phyloP scores from a whole-genome alignment of 352 stramenopile genomes.

The Phytophthora aleatoria region DNA sequence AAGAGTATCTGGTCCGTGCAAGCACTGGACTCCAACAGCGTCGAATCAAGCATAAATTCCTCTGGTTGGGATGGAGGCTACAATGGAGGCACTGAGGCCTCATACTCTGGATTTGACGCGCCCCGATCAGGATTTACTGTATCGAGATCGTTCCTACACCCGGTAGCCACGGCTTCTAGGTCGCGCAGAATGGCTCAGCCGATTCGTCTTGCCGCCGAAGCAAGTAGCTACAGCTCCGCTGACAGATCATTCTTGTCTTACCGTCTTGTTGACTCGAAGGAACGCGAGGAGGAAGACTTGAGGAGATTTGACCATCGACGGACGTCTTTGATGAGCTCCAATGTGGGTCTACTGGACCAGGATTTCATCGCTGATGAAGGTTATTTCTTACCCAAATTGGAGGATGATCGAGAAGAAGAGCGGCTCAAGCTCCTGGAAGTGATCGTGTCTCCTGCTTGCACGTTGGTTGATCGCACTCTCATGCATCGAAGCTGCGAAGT shows the following conservation, averaged over 20 bases:
- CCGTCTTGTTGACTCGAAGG: slow-evolving; percentile 26
- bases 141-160: slow-evolving; percentile 62
- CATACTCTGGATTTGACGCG: slow-evolving; percentile 12
- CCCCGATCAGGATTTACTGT: slow-evolving; percentile 19
- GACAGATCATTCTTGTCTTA: slow-evolving; percentile 24
- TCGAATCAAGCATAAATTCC: slow-evolving; percentile 29
- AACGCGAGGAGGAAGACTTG: slow-evolving; percentile 36
- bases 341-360: slow-evolving; percentile 50
- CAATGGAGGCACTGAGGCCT: slow-evolving; percentile 11
- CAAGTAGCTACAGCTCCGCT: slow-evolving; percentile 52
- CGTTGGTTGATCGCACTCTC: slow-evolving; percentile 55
- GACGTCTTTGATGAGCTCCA: slow-evolving; percentile 64
- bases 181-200: slow-evolving; percentile 20
- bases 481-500: slow-evolving; percentile 67
- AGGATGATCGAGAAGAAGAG: slow-evolving; percentile 42
- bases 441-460: slow-evolving; percentile 61
- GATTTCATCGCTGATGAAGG: slow-evolving; percentile 43
- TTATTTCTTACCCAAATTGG: slow-evolving; percentile 50
- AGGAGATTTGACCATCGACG: slow-evolving; percentile 36
- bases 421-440: slow-evolving; percentile 56
- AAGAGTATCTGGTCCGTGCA: slow-evolving; percentile 22
- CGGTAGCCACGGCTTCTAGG: slow-evolving; percentile 31
- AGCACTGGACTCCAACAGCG: slow-evolving; percentile 25
- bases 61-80: slow-evolving; percentile 12
- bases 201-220: slow-evolving; percentile 41